Conservation (phyloP, 2,329 filamentous ascomycete genomes). For the Aspergillus latus region DNA sequence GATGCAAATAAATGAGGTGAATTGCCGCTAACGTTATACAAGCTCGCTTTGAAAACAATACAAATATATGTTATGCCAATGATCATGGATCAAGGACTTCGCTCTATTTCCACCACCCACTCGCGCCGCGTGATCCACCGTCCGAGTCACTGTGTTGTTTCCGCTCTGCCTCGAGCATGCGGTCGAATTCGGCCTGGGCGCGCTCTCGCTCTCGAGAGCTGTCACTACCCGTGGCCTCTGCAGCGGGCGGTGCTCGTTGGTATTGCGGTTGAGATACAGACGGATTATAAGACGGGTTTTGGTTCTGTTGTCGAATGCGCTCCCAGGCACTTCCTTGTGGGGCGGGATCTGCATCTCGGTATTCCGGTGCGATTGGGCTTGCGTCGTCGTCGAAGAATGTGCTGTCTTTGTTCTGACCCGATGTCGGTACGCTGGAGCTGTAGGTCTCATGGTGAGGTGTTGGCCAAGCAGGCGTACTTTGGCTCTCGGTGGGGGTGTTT, state of each 20-base stretch:
- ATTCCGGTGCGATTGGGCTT: constrained; percentile 37
- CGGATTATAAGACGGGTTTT: not conserved
- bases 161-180: constrained; percentile 45
- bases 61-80: not conserved
- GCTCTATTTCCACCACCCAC: constrained; percentile 25
- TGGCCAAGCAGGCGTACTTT: not conserved
- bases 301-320: not conserved
- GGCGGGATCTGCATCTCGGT: constrained; percentile 18
- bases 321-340: not conserved
- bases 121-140: constrained; percentile 1
- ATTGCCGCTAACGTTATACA: not conserved
- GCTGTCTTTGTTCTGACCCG: constrained; percentile 13
- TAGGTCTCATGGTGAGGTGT: not conserved
- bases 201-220: constrained; percentile 35
- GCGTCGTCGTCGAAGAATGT: constrained; percentile 41
- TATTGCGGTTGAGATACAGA: not conserved
- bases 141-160: constrained; percentile 22
- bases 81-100: not conserved
- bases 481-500: not conserved
- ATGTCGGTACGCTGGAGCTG: not conserved
- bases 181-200: constrained; percentile 46
- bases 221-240: constrained; percentile 17
- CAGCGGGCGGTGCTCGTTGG: not conserved
- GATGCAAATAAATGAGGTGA: not conserved
- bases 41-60: not conserved